Evolutionary conservation across 768 basidiomycete genomes (phyloP).

Genomic region (Pleurotus sapidus): DNA sequence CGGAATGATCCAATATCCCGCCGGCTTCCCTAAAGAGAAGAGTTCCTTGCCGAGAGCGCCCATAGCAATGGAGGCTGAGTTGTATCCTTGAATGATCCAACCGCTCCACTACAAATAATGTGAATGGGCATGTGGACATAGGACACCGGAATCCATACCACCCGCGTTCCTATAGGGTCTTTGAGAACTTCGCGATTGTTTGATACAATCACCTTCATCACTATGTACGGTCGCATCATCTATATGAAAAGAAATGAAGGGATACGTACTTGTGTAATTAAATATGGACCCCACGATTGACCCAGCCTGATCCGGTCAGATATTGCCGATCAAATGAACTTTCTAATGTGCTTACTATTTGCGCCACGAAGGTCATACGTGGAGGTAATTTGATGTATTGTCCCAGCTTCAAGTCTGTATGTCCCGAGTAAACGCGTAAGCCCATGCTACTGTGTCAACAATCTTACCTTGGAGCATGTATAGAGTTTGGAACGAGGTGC

Average conservation of each 20-base stretch:
- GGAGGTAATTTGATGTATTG: slow-evolving; percentile 56
- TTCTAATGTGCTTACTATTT: slow-evolving; percentile 28
- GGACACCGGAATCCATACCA: slow-evolving; percentile 25
- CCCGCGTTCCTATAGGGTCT: slow-evolving; percentile 46
- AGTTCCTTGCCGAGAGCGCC: slow-evolving; percentile 53
- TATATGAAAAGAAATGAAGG: background rate
- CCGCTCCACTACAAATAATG: slow-evolving; percentile 39
- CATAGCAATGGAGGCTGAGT: slow-evolving; percentile 54
- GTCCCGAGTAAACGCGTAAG: too few relatives aligned
- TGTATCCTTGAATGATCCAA: slow-evolving; percentile 51
- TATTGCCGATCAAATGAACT: too few relatives aligned
- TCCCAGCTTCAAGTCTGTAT: slow-evolving; percentile 45
- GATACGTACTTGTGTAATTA: slow-evolving; percentile 42
- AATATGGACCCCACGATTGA: slow-evolving; percentile 50
- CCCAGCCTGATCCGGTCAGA: slow-evolving; percentile 23
- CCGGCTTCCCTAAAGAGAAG: slow-evolving; percentile 45
- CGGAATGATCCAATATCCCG: slow-evolving; percentile 39
- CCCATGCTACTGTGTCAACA: too few relatives aligned
- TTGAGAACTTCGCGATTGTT: slow-evolving; percentile 43
- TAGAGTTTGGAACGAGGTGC: slow-evolving; percentile 50
- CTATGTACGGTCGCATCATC: slow-evolving; percentile 15
- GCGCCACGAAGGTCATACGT: slow-evolving; percentile 42
- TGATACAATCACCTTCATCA: slow-evolving; percentile 47
- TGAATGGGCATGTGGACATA: background rate
- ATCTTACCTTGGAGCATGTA: slow-evolving; percentile 44